Percentiles rank a stretch among this genome's conserved stretches.
Conservation (phyloP, 2,329 filamentous ascomycete genomes). For the Bipolaris cookei region DNA sequence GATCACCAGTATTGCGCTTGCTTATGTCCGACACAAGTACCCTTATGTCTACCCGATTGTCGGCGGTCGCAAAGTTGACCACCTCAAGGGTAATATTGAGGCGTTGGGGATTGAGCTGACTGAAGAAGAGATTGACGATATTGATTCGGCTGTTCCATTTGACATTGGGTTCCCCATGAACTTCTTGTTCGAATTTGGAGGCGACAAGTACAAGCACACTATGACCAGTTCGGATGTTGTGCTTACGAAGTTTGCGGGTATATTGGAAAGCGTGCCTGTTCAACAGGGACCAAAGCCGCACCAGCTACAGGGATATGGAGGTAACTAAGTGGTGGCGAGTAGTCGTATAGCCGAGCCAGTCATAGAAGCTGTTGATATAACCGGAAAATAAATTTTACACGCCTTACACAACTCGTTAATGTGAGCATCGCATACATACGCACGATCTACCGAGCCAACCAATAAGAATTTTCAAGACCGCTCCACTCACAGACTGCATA, state of each 20-base stretch:
- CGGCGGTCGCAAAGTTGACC: conserved; percentile 73
- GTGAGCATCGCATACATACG: neutral
- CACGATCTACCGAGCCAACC: neutral
- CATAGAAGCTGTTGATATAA: neutral
- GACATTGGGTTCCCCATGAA: conserved; percentile 62
- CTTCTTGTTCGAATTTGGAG: conserved; percentile 49
- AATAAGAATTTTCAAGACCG: conserved; percentile 4
- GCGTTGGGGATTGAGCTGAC: conserved; percentile 59
- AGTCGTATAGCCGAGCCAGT: neutral
- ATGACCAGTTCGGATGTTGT: conserved; percentile 40
- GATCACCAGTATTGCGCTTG: conserved; percentile 68
- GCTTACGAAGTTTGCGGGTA: conserved; percentile 37
- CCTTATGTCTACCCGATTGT: conserved; percentile 78
- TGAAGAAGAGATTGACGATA: conserved; percentile 60
- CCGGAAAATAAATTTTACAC: neutral
- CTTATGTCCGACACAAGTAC: conserved; percentile 74
- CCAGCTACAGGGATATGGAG: conserved; percentile 26
- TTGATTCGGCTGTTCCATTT: conserved; percentile 60
- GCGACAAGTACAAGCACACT: conserved; percentile 34
- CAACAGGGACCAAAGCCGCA: conserved; percentile 38
- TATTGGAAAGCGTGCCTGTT: conserved; percentile 35
- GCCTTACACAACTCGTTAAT: neutral
- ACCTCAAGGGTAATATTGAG: conserved; percentile 69
- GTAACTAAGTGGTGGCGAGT: conserved; percentile 1
- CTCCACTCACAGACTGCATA: conserved; percentile 13